Percentiles rank a stretch among this genome's conserved stretches.
Evolutionary conservation across 2,329 filamentous ascomycete species (phyloP).

Genomic region (Alternaria arbusti): DNA sequence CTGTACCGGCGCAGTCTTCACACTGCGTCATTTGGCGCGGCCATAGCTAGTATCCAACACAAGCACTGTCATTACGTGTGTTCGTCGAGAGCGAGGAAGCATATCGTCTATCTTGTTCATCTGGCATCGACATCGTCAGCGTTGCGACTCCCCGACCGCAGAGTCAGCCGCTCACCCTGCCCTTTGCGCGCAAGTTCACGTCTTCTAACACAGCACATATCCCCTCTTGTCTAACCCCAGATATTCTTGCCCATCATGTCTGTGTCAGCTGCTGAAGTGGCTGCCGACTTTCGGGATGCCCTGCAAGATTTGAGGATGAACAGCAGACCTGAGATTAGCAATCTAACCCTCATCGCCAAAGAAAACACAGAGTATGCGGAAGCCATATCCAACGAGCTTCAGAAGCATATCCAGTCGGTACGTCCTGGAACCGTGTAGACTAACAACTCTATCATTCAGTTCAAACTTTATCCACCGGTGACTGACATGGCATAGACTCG

Average conservation of each 20-base stretch:
- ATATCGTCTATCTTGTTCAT: constrained; percentile 47
- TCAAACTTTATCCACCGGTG: constrained; percentile 1
- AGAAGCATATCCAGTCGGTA: constrained; percentile 95
- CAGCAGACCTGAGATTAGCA: constrained; percentile 94
- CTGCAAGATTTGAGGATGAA: constrained; percentile 91
- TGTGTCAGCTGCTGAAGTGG: constrained; percentile 79
- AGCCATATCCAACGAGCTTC: constrained; percentile 86
- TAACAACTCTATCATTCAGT: not conserved
- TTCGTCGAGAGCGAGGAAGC: constrained; percentile 50
- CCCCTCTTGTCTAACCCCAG: constrained; percentile 32
- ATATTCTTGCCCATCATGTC: constrained; percentile 63
- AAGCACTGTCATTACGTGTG: constrained; percentile 51
- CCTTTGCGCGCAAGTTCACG: constrained; percentile 24
- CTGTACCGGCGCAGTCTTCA: constrained; percentile 39
- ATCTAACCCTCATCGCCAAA: constrained; percentile 94
- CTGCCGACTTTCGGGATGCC: constrained; percentile 91
- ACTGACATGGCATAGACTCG: constrained; percentile 69
- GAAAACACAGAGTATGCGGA: constrained; percentile 96
- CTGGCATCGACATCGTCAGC: constrained; percentile 37
- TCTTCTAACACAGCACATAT: constrained; percentile 13
- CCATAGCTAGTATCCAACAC: constrained; percentile 59
- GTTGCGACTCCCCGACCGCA: constrained; percentile 32
- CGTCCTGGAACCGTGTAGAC: constrained; percentile 51
- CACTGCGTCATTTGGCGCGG: constrained; percentile 42
- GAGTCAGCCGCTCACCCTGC: constrained; percentile 29